Percentiles rank a stretch among this genome's conserved stretches.
These are phyloP conservation scores for Calonectria crousiana DNA, from an alignment of 2,329 filamentous ascomycete genomes.

Conservation along the genomic window DNA sequence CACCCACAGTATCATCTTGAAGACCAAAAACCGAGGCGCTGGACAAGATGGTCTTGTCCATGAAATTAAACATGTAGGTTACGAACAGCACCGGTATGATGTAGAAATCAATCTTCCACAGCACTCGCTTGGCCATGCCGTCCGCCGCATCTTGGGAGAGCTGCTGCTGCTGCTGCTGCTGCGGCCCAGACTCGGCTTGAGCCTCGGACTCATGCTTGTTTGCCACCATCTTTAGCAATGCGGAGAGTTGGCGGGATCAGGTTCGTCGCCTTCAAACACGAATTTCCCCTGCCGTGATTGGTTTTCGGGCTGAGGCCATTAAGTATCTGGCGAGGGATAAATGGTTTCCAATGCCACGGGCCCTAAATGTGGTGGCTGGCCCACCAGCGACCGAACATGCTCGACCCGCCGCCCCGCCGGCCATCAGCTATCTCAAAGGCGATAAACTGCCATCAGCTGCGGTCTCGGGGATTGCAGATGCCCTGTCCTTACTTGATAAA, in stretches of 20 bases:
- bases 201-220: neutral
- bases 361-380: neutral
- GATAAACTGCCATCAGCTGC: neutral
- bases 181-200: neutral
- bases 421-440: neutral
- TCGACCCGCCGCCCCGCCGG: neutral
- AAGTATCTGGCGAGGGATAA: neutral
- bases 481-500: neutral
- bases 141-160: neutral
- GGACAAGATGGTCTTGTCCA: conserved; percentile 70
- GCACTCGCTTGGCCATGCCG: conserved; percentile 43
- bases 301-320: neutral
- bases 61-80: conserved; percentile 71
- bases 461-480: neutral
- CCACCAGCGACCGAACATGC: neutral
- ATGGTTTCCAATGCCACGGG: neutral
- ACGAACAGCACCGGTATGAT: conserved; percentile 69
- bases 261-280: neutral
- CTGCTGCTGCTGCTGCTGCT: neutral
- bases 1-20: conserved; percentile 56
- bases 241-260: neutral
- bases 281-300: neutral
- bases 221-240: neutral
- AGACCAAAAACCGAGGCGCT: conserved; percentile 69
- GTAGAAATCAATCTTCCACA: conserved; percentile 67